phyloP scores from a whole-genome alignment of 2,329 filamentous ascomycete genomes.

The Daldinia sp. region DNA sequence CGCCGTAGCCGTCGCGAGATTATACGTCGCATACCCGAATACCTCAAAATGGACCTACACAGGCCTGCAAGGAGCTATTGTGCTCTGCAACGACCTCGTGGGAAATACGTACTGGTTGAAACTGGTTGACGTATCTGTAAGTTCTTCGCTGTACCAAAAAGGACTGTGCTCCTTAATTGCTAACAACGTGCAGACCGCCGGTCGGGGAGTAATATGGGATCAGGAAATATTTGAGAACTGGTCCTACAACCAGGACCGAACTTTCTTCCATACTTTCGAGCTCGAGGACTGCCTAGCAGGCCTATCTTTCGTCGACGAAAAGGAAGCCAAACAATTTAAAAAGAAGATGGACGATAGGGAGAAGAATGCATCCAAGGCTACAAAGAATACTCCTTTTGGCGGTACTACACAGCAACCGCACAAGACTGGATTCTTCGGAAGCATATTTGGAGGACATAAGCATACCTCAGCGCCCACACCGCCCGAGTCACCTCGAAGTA shows the following conservation, averaged over 20 bases:
- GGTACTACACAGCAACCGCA: slow-evolving; percentile 60
- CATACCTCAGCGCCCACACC: slow-evolving; percentile 70
- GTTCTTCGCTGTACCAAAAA: slow-evolving; percentile 49
- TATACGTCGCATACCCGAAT: slow-evolving; percentile 93
- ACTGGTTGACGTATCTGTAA: slow-evolving; percentile 93
- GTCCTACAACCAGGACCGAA: slow-evolving; percentile 94
- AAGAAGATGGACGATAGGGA: slow-evolving; percentile 98
- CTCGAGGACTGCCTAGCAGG: slow-evolving; percentile 91
- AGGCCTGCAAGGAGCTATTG: slow-evolving; percentile 89
- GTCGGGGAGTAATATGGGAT: slow-evolving; percentile 92
- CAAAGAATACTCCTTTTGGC: slow-evolving; percentile 80
- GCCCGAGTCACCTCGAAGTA: slow-evolving; percentile 66
- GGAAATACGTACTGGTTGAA: slow-evolving; percentile 98
- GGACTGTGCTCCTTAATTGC: slow-evolving; percentile 26
- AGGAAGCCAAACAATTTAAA: slow-evolving; percentile 95
- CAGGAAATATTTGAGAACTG: slow-evolving; percentile 98
- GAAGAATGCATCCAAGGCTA: slow-evolving; percentile 93
- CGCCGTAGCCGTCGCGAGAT: slow-evolving; percentile 89
- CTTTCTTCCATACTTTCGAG: slow-evolving; percentile 98
- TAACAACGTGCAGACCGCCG: slow-evolving; percentile 68
- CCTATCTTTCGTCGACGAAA: slow-evolving; percentile 94
- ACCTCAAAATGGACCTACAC: slow-evolving; percentile 91
- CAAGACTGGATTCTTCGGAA: slow-evolving; percentile 66
- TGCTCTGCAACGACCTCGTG: slow-evolving; percentile 92
- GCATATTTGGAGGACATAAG: slow-evolving; percentile 71